Evolutionary conservation across 176 grass and related monocot species (phyloP), one percentile per base, ranked within the genome.

Genomic region (Metroxylon sagu): DNA sequence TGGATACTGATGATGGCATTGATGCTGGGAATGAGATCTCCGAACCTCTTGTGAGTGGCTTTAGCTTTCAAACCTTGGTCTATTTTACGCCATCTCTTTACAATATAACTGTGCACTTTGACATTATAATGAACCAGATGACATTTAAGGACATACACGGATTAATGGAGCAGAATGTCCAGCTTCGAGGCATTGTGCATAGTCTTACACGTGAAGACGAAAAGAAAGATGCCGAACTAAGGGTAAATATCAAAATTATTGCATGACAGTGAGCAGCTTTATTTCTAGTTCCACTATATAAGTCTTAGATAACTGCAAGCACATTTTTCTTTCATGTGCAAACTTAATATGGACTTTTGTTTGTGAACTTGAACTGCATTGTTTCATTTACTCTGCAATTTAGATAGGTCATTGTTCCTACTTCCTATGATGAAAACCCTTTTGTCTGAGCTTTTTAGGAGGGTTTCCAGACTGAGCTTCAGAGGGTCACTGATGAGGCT

Each of bases 111-210:
- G 3, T 30, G 29, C 29, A 30, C 6, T 30, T 30, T 6, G 6
- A 5, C 29, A 30, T 6, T 30, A 1, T 6, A 30, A 30, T 76
- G 25, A 70, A 51, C 26, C 84, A 97, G 93, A 88, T 85, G 87
- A 43, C 80, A 18, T 98, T 98, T 75, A 98, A 64, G 73, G 87
- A 92, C 67, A 98, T 98, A 19, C 77, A 69, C 25, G 87, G 71
- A 26, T 68, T 98, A 76, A 87, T 98, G 72, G 75, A 76, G 62
- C 93, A 98, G 80, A 98, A 98, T 80, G 81, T 92, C 68, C 62
- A 85, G 73, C 87, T 98, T 71, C 78, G 66, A 73, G 82, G 76
- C 78, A 82, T 73, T 76, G 63, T 98, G 60, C 93, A 88, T 48
- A 59, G 75, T 50, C 93, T 98, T 73, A 76, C 76, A 43, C 28